phyloP scores from a whole-genome alignment of 805 yeast genomes.

The Zygoascus flipseniorum region DNA sequence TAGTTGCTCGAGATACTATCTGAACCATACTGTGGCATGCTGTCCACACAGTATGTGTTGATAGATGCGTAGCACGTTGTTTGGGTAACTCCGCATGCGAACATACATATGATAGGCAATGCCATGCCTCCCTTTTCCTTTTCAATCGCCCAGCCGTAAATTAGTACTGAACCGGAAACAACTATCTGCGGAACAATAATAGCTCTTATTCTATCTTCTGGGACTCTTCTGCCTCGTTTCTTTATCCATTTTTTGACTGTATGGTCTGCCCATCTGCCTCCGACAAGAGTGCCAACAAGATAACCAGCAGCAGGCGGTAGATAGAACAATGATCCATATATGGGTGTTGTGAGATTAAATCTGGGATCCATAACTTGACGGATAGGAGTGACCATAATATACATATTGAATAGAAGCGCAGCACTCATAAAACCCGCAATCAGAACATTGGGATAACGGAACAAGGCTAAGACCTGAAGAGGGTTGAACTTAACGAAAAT shows the following conservation, averaged over 20 bases:
- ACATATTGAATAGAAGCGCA: slow-evolving; percentile 43
- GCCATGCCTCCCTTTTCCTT: slow-evolving; percentile 47
- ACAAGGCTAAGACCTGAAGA: slow-evolving; percentile 34
- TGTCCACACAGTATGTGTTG: slow-evolving; percentile 52
- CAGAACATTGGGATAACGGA: slow-evolving; percentile 33
- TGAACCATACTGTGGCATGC: slow-evolving; percentile 45
- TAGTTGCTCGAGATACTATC: slow-evolving; percentile 52
- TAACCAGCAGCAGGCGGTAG: slow-evolving; percentile 53
- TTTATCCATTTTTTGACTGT: slow-evolving; percentile 37
- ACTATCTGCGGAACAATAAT: slow-evolving; percentile 35
- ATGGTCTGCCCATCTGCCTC: slow-evolving; percentile 46
- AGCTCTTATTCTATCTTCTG: slow-evolving; percentile 45
- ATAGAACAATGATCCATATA: slow-evolving; percentile 45
- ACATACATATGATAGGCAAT: slow-evolving; percentile 43
- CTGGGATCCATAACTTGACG: slow-evolving; percentile 49
- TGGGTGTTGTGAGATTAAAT: slow-evolving; percentile 39
- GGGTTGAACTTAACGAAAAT: slow-evolving; percentile 41
- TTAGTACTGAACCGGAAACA: slow-evolving; percentile 33
- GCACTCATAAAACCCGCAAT: slow-evolving; percentile 27
- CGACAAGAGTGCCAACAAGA: slow-evolving; percentile 40
- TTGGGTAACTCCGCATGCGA: slow-evolving; percentile 42
- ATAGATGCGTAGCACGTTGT: slow-evolving; percentile 44
- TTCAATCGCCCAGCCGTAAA: slow-evolving; percentile 49
- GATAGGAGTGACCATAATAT: slow-evolving; percentile 45
- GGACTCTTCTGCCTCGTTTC: slow-evolving; percentile 37